phyloP scores from a whole-genome alignment of 768 basidiomycete genomes.

The Trametes meyenii region DNA sequence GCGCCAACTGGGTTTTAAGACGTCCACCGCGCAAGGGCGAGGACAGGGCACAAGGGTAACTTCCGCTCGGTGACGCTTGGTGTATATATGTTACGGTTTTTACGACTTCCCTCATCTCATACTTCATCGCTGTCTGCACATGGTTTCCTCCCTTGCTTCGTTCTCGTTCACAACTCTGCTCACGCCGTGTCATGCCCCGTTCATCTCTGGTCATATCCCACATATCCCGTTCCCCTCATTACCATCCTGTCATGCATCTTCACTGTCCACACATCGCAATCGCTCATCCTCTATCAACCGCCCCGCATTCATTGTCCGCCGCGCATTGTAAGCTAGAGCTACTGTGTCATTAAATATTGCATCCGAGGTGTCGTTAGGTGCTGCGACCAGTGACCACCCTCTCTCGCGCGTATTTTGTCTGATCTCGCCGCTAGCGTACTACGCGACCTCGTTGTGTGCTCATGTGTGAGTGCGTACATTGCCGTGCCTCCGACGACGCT shows the following conservation, averaged over 20 bases:
- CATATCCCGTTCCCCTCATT: slow-evolving; percentile 23
- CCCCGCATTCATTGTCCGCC: slow-evolving; percentile 21
- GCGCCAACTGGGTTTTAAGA: slow-evolving; percentile 91
- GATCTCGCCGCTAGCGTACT: background rate
- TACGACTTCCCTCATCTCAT: slow-evolving; percentile 6
- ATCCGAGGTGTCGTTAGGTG: background rate
- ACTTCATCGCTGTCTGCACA: slow-evolving; percentile 24
- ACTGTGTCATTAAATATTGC: slow-evolving; percentile 31
- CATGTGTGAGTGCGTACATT: background rate
- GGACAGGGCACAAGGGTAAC: slow-evolving; percentile 24
- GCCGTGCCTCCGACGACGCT: background rate
- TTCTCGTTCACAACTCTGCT: slow-evolving; percentile 25
- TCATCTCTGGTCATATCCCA: slow-evolving; percentile 17
- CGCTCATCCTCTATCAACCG: slow-evolving; percentile 11
- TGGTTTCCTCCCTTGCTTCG: slow-evolving; percentile 20
- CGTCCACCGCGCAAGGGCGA: slow-evolving; percentile 64
- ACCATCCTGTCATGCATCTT: slow-evolving; percentile 29
- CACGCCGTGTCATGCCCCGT: slow-evolving; percentile 25
- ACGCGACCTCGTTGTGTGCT: slow-evolving; percentile 4
- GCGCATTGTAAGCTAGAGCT: slow-evolving; percentile 36
- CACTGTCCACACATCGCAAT: slow-evolving; percentile 23
- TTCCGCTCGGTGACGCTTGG: slow-evolving; percentile 22
- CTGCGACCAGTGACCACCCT: background rate
- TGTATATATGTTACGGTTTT: slow-evolving; percentile 24
- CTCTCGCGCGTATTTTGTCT: background rate